Evolutionary conservation across 2,329 filamentous ascomycete species (phyloP), one percentile per base, ranked within the genome.

Genomic region (Sphaerulina vaccinii): DNA sequence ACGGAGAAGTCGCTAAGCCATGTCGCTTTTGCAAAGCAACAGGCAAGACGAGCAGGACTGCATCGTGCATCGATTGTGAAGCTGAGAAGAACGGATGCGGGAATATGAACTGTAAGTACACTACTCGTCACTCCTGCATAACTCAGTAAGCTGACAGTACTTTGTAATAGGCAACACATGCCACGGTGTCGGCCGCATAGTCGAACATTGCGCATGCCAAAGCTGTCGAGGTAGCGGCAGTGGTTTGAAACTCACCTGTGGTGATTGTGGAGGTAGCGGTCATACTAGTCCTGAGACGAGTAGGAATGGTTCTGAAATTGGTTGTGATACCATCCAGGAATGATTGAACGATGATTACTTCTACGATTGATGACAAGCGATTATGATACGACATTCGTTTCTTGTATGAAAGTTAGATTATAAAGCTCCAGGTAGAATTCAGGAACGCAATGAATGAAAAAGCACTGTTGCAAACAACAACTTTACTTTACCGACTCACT

Each of bases 71-170:
- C n/a, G 50, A 47, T 36, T 56, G 54, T 23, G 32, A 56, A 40
- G 54, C 54, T 9, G 54, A 56, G 40, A 53, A 52, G 46, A 53
- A 56, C 22, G 54, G 54, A 7, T 56, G 54, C 38, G 54, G 54
- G 22, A 56, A 56, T 27, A 53, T 45, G 43, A 56, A 56, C 21
- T 56, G 54, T 50, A 29, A 42, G 33, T 22, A 13, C n/a, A 23
- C 16, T 21, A 22, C n/a, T 21, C 19, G 21, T 10, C 3, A 3
- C 16, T 5, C 9, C 2, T 23, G 8, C 23, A 10, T 13, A 6
- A 5, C 10, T 2, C 22, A 5, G 6, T 32, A 10, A 29, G 15
- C 44, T 39, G 6, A 48, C 36, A 11, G 2, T 21, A 7, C n/a
- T 2, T 39, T 11, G 5, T 8, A 11, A 29, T 19, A 49, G 45